Evolutionary conservation across 768 basidiomycete species (phyloP), one percentile per base, ranked within the genome.

Genomic region (Tulasnella sp.): DNA sequence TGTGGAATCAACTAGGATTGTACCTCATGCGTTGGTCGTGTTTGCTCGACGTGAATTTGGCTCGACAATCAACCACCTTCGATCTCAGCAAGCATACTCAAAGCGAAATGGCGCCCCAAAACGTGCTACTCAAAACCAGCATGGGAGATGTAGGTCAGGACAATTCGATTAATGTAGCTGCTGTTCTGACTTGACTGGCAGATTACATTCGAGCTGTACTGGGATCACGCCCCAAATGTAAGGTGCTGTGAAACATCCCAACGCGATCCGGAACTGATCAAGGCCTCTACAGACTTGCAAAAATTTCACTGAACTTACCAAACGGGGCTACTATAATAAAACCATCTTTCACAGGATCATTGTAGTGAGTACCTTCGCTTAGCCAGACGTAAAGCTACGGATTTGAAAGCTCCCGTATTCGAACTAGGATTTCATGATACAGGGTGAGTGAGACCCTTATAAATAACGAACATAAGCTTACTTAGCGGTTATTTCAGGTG

Each of bases 221-320:
- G 91, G 90, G 85, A 93, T 49, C 95, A 97, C 82, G 93, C 96
- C 1, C 96, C 95, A 82, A 88, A 86, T 84, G 87, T 87, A 76
- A 75, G 83, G 79, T 40, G 64, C 71, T 38, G 3, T 15, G 42
- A 39, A 40, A 34, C 52, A 67, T 14, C 38, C 75, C 11, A 29
- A 78, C 78, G 71, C 40, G 34, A 76, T 77, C 77, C 78, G 76
- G 49, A 74, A 74, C n/a, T 36, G n/a, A 38, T 31, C 14, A 72
- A 9, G 11, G 19, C n/a, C 22, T 19, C 25, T 54, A 31, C 77
- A 97, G 93, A 96, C 96, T 15, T 97, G 96, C 85, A 90, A 92
- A 83, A 99, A 99, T 86, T 98, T 99, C 83, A 88, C 90, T 77
- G 94, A 96, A 80, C 89, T 99, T 37, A 88, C 92, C n/a, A 92